Evolutionary conservation across 2,329 filamentous ascomycete genomes (phyloP), one percentile per base, ranked within the genome.

Genomic region (Didymella exigua): DNA sequence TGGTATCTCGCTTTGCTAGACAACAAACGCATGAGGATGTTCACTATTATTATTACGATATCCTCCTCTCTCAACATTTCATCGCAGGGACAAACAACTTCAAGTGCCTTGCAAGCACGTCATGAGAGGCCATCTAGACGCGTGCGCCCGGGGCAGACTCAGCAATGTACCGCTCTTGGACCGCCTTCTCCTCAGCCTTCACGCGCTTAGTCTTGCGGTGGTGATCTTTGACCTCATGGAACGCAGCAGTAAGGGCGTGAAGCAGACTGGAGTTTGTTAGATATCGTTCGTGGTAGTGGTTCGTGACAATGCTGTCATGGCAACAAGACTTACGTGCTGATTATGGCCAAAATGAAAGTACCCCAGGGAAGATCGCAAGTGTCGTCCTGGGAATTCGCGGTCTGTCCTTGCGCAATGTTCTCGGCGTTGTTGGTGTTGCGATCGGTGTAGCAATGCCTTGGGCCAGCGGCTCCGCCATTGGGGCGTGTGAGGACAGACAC

Each of bases 281-380:
- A 16, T 9, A 11, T 8, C 19, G 27, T 24, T 19, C 21, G 11
- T 2, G 18, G 9, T 9, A 19, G 6, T 18, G 11, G 19, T 27
- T 14, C 34, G 31, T 4, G n/a, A n/a, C n/a, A n/a, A n/a, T n/a
- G n/a, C n/a, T n/a, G n/a, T n/a, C n/a, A n/a, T n/a, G n/a, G n/a
- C n/a, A n/a, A n/a, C n/a, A n/a, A 2, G 14, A 76, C 76, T 74
- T 69, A 79, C 76, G 76, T 79, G 74, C 74, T 77, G 49, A 79
- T 61, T 38, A 79, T 79, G 7, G 77, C 77, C 53, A 79, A 49
- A 9, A 78, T 70, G 54, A 80, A 80, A 0, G 75, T 78, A 0
- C 75, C 77, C 77, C 75, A 78, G 1, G 76, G 76, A 29, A 80
- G 51, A 36, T 75, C 72, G 59, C 77, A 80, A 49, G 71, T 55